Evolutionary conservation across 371 early-diverging fungal species (phyloP).

Genomic region (Dinochytrium kinnereticum): DNA sequence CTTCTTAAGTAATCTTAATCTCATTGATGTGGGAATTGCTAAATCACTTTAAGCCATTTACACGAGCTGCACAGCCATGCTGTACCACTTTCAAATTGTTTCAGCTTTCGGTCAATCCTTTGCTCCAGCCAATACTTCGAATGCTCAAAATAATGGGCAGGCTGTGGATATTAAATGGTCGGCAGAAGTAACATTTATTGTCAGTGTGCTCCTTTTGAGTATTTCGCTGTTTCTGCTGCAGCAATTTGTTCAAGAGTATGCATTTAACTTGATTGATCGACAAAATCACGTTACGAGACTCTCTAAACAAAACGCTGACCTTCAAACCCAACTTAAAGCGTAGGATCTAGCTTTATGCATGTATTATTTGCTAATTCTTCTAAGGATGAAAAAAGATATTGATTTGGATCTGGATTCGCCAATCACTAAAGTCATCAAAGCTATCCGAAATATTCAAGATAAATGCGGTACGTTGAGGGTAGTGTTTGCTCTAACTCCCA

Average conservation of each 20-base stretch:
- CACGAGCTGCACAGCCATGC: neutral
- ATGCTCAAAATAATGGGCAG: neutral
- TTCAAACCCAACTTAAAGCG: conserved; percentile 43
- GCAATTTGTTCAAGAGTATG: conserved; percentile 49
- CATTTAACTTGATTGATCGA: conserved; percentile 42
- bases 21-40: neutral
- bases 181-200: conserved; percentile 41
- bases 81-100: neutral
- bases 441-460: conserved; percentile 48
- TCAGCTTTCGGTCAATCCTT: neutral
- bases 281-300: conserved; percentile 37
- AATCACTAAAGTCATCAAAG: conserved; percentile 57
- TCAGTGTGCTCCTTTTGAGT: conserved; percentile 38
- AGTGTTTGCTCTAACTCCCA: too few species aligned
- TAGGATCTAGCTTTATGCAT: conserved; percentile 16
- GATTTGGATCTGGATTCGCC: conserved; percentile 57
- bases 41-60: conserved; percentile 12
- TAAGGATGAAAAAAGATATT: conserved; percentile 40
- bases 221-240: conserved; percentile 43
- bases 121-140: neutral
- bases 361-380: neutral
- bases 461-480: conserved; percentile 30
- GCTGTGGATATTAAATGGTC: conserved; percentile 12
- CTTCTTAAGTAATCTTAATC: conserved; percentile 25
- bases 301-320: conserved; percentile 40